Percentiles rank a stretch among this genome's conserved stretches.
These are phyloP conservation scores for Phyllosticta paracitricarpa DNA, from an alignment of 2,329 filamentous ascomycete genomes.

Conservation along the genomic window DNA sequence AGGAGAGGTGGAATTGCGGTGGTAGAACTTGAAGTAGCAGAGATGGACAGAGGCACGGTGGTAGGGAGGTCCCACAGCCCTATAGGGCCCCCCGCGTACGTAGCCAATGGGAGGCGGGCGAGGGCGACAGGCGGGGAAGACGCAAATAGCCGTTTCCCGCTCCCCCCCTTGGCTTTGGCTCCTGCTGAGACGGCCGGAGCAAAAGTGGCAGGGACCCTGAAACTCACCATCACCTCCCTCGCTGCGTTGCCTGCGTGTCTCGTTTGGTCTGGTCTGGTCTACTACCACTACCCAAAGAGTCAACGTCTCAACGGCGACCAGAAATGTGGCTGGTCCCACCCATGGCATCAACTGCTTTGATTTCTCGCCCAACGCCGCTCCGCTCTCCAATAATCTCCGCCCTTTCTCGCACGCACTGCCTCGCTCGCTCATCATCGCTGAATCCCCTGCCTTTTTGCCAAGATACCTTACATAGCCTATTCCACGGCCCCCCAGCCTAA, in stretches of 20 bases:
- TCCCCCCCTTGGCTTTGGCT: too few relatives aligned
- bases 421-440: not conserved
- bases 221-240: not conserved
- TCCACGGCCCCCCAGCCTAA: slow-evolving; percentile 2
- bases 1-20: not conserved
- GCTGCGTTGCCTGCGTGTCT: too few relatives aligned
- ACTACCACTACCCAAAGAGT: not conserved
- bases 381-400: not conserved
- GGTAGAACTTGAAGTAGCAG: too few relatives aligned
- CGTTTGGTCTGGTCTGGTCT: too few relatives aligned
- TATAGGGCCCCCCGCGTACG: not conserved
- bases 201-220: not conserved
- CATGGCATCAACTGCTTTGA: not conserved
- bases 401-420: slow-evolving; percentile 4
- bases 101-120: too few relatives aligned
- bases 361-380: not conserved
- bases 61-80: not conserved
- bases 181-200: not conserved
- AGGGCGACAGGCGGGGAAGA: too few relatives aligned
- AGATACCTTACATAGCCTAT: slow-evolving; percentile 1
- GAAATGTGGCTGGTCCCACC: not conserved
- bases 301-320: not conserved
- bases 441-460: slow-evolving; percentile 5
- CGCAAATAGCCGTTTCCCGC: not conserved
- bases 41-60: not conserved